These are phyloP conservation scores for Jamesozyma jinghongensis DNA, from an alignment of 805 yeast genomes.

Conservation along the genomic window DNA sequence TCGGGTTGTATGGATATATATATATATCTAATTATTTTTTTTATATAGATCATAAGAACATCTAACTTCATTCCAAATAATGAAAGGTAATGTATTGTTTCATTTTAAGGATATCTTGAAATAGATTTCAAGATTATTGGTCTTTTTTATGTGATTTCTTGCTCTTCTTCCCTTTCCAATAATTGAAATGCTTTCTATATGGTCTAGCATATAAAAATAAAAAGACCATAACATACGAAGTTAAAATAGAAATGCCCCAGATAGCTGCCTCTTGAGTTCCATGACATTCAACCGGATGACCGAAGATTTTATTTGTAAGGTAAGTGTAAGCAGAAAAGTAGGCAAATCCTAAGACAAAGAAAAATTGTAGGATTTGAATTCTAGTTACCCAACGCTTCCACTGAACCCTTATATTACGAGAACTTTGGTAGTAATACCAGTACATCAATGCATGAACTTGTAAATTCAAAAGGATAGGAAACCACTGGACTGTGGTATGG, in stretches of 20 bases:
- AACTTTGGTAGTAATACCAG: conserved; percentile 75
- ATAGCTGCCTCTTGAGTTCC: conserved; percentile 92
- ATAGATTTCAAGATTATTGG: conserved; percentile 10
- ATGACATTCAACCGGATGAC: conserved; percentile 65
- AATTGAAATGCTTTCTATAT: conserved; percentile 45
- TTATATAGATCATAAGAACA: no score
- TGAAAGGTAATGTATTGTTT: no score
- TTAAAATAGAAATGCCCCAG: conserved; percentile 78
- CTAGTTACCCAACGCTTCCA: conserved; percentile 89
- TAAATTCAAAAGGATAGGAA: conserved; percentile 62
- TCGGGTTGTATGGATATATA: no score
- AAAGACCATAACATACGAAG: conserved; percentile 81
- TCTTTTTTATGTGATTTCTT: conserved; percentile 23
- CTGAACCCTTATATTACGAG: conserved; percentile 79
- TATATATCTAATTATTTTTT: no score
- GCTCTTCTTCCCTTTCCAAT: conserved; percentile 32
- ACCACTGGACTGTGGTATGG: conserved; percentile 72
- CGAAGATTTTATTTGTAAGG: conserved; percentile 61
- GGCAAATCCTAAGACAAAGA: conserved; percentile 64
- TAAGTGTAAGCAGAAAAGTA: conserved; percentile 78
- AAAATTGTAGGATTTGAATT: conserved; percentile 70
- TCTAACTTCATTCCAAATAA: no score
- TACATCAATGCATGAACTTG: conserved; percentile 80
- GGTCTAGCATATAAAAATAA: conserved; percentile 86
- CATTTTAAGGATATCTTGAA: no score